phyloP scores from a whole-genome alignment of 306 rosid genomes.

The Acacia melanoxylon region DNA sequence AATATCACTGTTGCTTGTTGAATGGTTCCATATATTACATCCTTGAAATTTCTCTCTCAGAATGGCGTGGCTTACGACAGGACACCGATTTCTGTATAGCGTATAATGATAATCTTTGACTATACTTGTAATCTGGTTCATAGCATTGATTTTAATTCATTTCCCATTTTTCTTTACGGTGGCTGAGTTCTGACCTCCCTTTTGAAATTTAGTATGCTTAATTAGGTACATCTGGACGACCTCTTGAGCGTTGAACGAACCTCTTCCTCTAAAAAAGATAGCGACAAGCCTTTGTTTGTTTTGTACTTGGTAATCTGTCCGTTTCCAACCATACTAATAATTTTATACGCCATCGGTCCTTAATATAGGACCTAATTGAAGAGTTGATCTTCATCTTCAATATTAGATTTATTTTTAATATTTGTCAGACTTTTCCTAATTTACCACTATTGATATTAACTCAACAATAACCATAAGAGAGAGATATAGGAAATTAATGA shows the following conservation, averaged over 20 bases:
- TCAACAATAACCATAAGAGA: no score
- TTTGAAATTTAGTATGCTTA: background rate
- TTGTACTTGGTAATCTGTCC: background rate
- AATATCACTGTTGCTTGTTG: background rate
- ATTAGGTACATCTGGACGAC: background rate
- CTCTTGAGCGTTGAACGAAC: background rate
- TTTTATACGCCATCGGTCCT: rapidly evolving
- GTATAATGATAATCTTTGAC: background rate
- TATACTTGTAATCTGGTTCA: background rate
- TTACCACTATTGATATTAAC: no score
- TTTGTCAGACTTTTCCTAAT: no score
- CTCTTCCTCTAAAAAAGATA: background rate
- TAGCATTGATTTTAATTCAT: background rate
- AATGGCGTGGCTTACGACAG: background rate
- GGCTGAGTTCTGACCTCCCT: background rate
- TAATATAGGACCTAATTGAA: no score
- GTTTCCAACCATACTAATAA: background rate
- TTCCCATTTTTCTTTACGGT: background rate
- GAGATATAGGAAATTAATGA: no score
- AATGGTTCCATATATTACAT: background rate
- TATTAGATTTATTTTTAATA: no score
- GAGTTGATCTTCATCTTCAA: no score
- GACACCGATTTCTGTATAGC: background rate
- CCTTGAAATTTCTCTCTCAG: background rate
- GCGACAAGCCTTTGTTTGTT: background rate